Evolutionary conservation across 805 yeast species (phyloP), one percentile per base, ranked within the genome.

Genomic region (Starmerella powellii): DNA sequence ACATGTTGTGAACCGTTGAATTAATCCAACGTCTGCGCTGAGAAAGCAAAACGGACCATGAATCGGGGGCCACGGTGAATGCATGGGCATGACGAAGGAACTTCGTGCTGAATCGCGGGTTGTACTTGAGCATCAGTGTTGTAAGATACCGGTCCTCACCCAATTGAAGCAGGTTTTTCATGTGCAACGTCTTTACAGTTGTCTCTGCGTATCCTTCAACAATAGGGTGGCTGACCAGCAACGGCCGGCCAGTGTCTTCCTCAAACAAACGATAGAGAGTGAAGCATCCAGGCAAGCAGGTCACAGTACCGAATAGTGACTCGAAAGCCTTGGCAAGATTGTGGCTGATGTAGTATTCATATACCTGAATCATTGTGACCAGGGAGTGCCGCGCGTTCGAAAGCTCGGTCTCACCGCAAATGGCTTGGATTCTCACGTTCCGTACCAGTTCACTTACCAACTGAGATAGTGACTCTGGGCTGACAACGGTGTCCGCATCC

Each of bases 11-110:
- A 24, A 74, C 77, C 0, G 80, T 74, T 5, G 80, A 74, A 59
- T 74, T 74, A 51, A 74, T 74, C 80, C 80, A 74, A 50, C 80
- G 72, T 54, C 80, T 74, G 47, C 80, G 73, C 59, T 74, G 80
- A 2, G 80, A 74, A 46, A 75, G 61, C 51, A 74, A 66, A 21
- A 74, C 78, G 38, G 57, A 58, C 65, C 76, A 75, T 12, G 63
- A 62, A 46, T 71, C 76, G 5, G 80, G 80, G 4, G 74, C 80
- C 40, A 73, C 60, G 1, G 80, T 74, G 56, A 68, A 71, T 46
- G 79, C 76, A 15, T 68, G 67, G 2, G 80, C 80, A 51, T 73
- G 73, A 4, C 78, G 65, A 10, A 73, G 63, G 52, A 71, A 74
- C 48, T 73, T 63, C 49, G 75, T 75, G 52, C 67, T 70, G 60